Evolutionary conservation across 139 green algal genomes (phyloP).

Genomic region (Asterochloris erici): DNA sequence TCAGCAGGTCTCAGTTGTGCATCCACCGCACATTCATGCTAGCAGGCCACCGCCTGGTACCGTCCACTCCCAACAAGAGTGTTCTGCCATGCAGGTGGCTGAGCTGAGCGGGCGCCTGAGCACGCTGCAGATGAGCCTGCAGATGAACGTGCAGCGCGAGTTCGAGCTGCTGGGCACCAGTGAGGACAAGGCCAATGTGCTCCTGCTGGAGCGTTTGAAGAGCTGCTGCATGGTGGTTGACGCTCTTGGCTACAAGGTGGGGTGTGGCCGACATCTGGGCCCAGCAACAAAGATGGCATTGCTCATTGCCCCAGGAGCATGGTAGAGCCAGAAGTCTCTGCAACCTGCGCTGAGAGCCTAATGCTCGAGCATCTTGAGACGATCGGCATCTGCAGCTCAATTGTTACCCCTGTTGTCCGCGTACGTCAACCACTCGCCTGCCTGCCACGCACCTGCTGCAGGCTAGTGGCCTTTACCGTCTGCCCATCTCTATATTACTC

Average conservation of each 20-base stretch:
- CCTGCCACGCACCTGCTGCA: too few relatives aligned
- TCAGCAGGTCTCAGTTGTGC: constrained; percentile 22
- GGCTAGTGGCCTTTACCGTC: too few relatives aligned
- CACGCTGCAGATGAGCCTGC: constrained; percentile 45
- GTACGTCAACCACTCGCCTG: too few relatives aligned
- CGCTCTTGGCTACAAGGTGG: constrained; percentile 73
- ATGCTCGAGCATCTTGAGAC: too few relatives aligned
- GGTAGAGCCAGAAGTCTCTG: too few relatives aligned
- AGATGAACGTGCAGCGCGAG: constrained; percentile 44
- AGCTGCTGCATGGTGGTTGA: constrained; percentile 90
- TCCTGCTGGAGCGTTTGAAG: constrained; percentile 78
- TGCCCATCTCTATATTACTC: too few relatives aligned
- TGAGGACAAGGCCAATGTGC: constrained; percentile 53
- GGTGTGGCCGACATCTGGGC: background rate
- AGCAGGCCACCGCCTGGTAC: background rate
- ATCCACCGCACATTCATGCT: constrained; percentile 19
- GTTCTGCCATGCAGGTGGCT: constrained; percentile 27
- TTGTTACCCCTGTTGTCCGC: too few relatives aligned
- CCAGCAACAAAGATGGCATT: too few relatives aligned
- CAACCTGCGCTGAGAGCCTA: too few relatives aligned
- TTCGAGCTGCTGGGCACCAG: constrained; percentile 71
- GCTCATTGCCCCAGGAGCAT: too few relatives aligned
- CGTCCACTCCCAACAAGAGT: constrained; percentile 24
- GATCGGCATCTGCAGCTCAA: background rate
- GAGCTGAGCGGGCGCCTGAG: constrained; percentile 65